These are phyloP conservation scores for Nicotiana undulata DNA, from an alignment of 257 asterid species.

Conservation along the genomic window DNA sequence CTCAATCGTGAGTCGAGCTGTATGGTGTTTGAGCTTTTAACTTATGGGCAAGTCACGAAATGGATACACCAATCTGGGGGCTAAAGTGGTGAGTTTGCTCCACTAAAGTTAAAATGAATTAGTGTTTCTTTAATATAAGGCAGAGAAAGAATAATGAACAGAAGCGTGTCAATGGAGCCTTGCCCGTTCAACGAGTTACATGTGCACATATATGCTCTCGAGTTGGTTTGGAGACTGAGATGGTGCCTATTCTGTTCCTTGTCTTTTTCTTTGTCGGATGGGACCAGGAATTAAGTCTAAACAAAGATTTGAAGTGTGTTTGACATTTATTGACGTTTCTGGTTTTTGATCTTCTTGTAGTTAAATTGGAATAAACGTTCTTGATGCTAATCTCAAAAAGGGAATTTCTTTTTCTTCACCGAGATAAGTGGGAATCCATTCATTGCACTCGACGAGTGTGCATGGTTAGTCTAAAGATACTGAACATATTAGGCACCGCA, in stretches of 20 bases:
- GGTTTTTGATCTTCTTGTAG: neutral
- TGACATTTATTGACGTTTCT: neutral
- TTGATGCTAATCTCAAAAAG: neutral
- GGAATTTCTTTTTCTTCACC: neutral
- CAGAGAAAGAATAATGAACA: neutral
- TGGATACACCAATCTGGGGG: neutral
- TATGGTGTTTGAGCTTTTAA: neutral
- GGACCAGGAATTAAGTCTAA: neutral
- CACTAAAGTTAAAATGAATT: neutral
- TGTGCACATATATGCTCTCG: neutral
- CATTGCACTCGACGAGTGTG: neutral
- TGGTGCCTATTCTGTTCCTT: neutral
- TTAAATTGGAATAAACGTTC: neutral
- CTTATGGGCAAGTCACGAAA: neutral
- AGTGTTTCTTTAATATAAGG: neutral
- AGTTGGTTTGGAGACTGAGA: neutral
- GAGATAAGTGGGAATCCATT: neutral
- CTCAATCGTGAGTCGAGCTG: neutral
- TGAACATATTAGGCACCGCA: neutral
- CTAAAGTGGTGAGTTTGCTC: neutral
- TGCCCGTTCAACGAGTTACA: neutral
- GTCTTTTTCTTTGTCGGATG: neutral
- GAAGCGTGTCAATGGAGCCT: neutral
- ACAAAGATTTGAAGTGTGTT: neutral
- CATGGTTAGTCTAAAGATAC: neutral